Conservation (phyloP, 805 yeast species). For the Ogataea pilisensis region DNA sequence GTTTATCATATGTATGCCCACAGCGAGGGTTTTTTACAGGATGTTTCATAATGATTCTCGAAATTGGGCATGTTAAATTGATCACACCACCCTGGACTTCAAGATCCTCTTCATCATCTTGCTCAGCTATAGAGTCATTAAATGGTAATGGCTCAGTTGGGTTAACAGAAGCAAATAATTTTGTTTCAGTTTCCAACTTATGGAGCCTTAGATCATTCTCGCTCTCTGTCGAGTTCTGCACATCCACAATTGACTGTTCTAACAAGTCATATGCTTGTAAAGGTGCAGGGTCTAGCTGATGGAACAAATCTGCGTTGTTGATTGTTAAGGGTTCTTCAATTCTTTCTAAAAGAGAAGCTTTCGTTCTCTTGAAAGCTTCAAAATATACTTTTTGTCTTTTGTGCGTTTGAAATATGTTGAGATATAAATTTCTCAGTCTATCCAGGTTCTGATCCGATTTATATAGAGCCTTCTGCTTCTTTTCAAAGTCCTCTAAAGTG, state of each 20-base stretch:
- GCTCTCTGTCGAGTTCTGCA: constrained; percentile 1
- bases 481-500: constrained; percentile 12
- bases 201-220: constrained; percentile 5
- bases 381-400: constrained; percentile 7
- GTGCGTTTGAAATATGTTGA: constrained; percentile 4
- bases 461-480: constrained; percentile 8
- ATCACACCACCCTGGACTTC: constrained; percentile 67
- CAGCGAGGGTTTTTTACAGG: constrained; percentile 59
- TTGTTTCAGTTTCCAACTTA: constrained; percentile 31
- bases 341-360: constrained; percentile 20
- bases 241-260: constrained; percentile 4
- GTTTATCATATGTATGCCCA: constrained; percentile 57
- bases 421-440: constrained; percentile 9
- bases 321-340: constrained; percentile 21
- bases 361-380: constrained; percentile 16
- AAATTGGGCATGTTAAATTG: constrained; percentile 66
- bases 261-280: constrained; percentile 22
- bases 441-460: constrained; percentile 12
- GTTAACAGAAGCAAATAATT: constrained; percentile 45
- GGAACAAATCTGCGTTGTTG: constrained; percentile 22
- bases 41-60: constrained; percentile 43
- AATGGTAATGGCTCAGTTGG: constrained; percentile 64
- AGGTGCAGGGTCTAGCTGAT: constrained; percentile 9
- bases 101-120: constrained; percentile 53
- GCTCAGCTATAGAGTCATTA: constrained; percentile 28